These are phyloP conservation scores for Barnettozyma vustinii DNA, from an alignment of 805 yeast genomes.

Conservation along the genomic window DNA sequence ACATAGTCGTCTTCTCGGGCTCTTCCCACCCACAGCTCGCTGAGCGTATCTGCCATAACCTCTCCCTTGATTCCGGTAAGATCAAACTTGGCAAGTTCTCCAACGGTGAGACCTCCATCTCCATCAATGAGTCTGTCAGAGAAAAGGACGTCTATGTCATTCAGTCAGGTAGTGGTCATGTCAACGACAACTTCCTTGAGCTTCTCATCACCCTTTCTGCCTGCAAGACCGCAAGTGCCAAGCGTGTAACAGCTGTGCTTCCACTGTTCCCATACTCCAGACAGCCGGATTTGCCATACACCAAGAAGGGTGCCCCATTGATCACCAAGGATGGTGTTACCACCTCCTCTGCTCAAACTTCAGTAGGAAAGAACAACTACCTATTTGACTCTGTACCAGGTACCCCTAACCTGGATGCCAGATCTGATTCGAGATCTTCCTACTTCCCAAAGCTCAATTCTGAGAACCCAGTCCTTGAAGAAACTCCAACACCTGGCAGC, in stretches of 20 bases:
- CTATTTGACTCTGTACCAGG: conserved; percentile 46
- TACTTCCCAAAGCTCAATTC: conserved; percentile 21
- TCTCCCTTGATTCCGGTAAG: conserved; percentile 68
- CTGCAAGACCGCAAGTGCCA: conserved; percentile 96
- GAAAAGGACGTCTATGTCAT: conserved; percentile 96
- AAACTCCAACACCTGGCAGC: conserved; percentile 10
- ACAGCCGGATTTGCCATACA: conserved; percentile 90
- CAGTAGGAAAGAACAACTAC: conserved; percentile 27
- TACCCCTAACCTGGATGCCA: conserved; percentile 23
- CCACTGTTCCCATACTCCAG: conserved; percentile 95
- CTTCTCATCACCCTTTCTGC: conserved; percentile 87
- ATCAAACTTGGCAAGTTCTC: conserved; percentile 64
- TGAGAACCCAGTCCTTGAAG: conserved; percentile 29
- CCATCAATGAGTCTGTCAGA: conserved; percentile 81
- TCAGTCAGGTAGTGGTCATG: conserved; percentile 78
- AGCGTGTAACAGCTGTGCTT: conserved; percentile 89
- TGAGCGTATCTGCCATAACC: conserved; percentile 64
- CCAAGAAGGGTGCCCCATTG: conserved; percentile 66
- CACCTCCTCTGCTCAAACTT: not conserved
- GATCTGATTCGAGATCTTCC: not conserved
- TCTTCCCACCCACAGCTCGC: conserved; percentile 81
- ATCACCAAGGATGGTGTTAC: not conserved
- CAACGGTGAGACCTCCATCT: conserved; percentile 92
- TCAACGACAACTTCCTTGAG: conserved; percentile 94
- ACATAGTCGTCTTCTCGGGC: conserved; percentile 86